phyloP scores from a whole-genome alignment of 495 filamentous ascomycete genomes.

The Aspergillus affinis region DNA sequence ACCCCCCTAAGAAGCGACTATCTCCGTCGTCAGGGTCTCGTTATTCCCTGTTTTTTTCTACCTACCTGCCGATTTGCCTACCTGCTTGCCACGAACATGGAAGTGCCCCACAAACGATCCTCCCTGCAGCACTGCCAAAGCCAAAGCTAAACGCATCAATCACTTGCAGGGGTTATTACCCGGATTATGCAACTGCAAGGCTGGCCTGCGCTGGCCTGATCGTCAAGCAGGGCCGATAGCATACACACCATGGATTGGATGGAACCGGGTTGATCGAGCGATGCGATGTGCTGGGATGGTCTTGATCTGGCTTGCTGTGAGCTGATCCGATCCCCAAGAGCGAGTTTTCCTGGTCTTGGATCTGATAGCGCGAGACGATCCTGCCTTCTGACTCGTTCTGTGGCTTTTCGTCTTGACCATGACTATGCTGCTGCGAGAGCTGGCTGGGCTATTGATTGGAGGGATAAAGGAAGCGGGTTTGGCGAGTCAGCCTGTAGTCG shows the following conservation, averaged over 20 bases:
- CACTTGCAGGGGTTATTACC: neutral
- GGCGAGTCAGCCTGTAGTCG: neutral
- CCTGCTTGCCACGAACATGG: neutral
- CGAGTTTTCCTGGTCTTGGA: neutral
- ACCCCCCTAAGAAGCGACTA: neutral
- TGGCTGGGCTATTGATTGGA: too few species aligned
- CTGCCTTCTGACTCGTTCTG: neutral
- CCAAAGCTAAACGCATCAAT: neutral
- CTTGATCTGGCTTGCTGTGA: neutral
- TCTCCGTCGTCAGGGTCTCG: neutral
- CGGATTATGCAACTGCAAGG: neutral
- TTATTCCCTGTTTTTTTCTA: too few species aligned
- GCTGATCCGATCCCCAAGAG: neutral
- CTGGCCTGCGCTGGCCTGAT: neutral
- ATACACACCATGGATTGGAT: neutral
- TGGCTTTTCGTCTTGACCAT: neutral
- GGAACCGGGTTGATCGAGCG: neutral
- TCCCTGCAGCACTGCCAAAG: neutral
- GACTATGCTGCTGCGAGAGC: too few species aligned
- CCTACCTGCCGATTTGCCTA: neutral
- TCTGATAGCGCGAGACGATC: neutral
- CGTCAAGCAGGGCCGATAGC: neutral
- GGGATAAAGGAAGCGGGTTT: too few species aligned
- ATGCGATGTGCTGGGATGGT: neutral
- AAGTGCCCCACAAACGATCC: neutral